phyloP scores from a whole-genome alignment of 1,284 basidiomycete species.

The Cutaneotrichosporon cyanovorans region DNA sequence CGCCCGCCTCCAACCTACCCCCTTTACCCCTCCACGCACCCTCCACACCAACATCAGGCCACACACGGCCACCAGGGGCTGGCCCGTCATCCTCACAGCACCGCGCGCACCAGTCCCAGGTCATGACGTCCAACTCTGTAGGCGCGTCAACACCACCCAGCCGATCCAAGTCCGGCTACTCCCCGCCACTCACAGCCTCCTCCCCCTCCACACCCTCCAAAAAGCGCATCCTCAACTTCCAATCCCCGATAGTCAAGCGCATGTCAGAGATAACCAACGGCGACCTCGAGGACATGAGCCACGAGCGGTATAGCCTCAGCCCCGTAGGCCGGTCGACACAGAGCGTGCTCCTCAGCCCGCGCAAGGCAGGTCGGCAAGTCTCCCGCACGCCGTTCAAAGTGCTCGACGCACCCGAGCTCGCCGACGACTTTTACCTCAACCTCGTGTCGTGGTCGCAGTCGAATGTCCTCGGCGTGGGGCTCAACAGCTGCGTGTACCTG shows the following conservation, averaged over 20 bases:
- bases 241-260: conserved; percentile 40
- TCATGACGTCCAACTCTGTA: conserved; percentile 25
- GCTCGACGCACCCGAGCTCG: conserved; percentile 90
- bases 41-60: conserved; percentile 36
- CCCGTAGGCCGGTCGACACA: conserved; percentile 81
- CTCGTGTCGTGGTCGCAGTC: conserved; percentile 95
- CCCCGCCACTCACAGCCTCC: conserved; percentile 29
- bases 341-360: conserved; percentile 73
- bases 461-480: conserved; percentile 87
- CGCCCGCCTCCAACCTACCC: conserved; percentile 38
- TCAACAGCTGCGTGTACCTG: conserved; percentile 86
- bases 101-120: conserved; percentile 39
- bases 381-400: conserved; percentile 97
- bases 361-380: conserved; percentile 70
- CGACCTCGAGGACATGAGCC: conserved; percentile 53
- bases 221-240: conserved; percentile 50
- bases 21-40: conserved; percentile 40
- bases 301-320: conserved; percentile 81
- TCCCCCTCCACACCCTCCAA: conserved; percentile 46
- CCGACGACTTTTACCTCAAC: conserved; percentile 97
- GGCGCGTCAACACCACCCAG: conserved; percentile 23
- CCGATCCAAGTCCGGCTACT: conserved; percentile 33
- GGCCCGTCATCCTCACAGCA: conserved; percentile 36
- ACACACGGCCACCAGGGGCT: conserved; percentile 36
- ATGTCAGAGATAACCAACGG: conserved; percentile 28